Conservation (phyloP, 257 asterid species). For the Przewalskia tangutica region DNA sequence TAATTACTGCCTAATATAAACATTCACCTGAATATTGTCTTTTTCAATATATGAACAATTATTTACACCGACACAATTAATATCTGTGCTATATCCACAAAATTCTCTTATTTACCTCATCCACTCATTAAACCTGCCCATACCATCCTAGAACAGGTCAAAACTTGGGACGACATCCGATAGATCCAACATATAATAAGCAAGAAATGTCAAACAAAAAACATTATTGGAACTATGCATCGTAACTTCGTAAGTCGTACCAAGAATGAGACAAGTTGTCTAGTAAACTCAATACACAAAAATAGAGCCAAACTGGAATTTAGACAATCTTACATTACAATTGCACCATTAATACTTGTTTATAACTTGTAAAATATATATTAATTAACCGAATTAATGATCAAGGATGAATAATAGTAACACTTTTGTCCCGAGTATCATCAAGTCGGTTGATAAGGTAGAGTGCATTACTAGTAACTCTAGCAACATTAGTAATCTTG, state of each 20-base stretch:
- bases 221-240: background rate
- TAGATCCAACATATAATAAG: background rate
- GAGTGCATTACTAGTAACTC: slow-evolving; percentile 87
- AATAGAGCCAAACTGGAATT: background rate
- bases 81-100: background rate
- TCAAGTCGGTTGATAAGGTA: slow-evolving; percentile 52
- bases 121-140: background rate
- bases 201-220: background rate
- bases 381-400: background rate
- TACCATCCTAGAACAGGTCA: background rate
- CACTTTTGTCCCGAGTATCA: background rate
- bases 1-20: background rate
- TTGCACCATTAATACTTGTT: background rate
- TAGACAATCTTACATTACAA: background rate
- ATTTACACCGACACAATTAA: background rate
- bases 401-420: too few species aligned
- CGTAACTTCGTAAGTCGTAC: background rate
- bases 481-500: slow-evolving; percentile 50
- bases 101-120: background rate
- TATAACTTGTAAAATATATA: background rate
- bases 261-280: background rate
- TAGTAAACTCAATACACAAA: background rate
- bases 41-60: background rate
- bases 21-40: too few species aligned
- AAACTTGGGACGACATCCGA: background rate